Conservation (phyloP, 106 monocot species). For the Acorus gramineus region DNA sequence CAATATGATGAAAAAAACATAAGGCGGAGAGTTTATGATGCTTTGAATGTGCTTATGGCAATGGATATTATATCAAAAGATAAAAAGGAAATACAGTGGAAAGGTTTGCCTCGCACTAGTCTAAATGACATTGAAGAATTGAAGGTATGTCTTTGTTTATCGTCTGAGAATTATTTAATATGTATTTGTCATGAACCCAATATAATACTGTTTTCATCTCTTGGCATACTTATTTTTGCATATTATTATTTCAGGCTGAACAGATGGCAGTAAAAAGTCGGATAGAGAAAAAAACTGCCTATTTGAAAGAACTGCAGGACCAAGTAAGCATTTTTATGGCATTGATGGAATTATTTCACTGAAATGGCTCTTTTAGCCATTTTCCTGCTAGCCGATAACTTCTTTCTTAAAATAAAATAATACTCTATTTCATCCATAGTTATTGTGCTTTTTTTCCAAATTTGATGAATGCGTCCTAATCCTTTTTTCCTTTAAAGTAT, state of each 20-base stretch:
- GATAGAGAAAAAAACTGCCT: conserved; percentile 70
- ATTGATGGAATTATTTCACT: no score
- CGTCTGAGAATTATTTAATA: no score
- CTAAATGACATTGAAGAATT: conserved; percentile 79
- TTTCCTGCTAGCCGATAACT: background rate
- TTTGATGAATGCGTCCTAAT: background rate
- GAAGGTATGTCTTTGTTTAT: conserved; percentile 33
- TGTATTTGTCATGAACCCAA: no score
- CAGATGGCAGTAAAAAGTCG: conserved; percentile 42
- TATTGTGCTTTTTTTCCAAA: background rate
- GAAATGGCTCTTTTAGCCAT: no score
- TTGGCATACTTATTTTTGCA: background rate
- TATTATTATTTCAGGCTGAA: conserved; percentile 41
- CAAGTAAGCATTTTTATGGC: conserved; percentile 36
- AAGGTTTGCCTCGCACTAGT: conserved; percentile 85
- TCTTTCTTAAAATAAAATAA: background rate
- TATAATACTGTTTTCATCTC: no score
- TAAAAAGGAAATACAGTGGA: conserved; percentile 97
- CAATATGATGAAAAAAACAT: conserved; percentile 98
- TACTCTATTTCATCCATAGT: background rate
- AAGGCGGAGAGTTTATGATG: conserved; percentile 88
- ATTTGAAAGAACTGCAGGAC: conserved; percentile 76
- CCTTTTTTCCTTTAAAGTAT: conserved; percentile 24
- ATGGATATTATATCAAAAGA: conserved; percentile 97
- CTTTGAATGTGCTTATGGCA: conserved; percentile 88